These are phyloP conservation scores for Medicago lupulina DNA, from an alignment of 306 rosid genomes.

Conservation along the genomic window DNA sequence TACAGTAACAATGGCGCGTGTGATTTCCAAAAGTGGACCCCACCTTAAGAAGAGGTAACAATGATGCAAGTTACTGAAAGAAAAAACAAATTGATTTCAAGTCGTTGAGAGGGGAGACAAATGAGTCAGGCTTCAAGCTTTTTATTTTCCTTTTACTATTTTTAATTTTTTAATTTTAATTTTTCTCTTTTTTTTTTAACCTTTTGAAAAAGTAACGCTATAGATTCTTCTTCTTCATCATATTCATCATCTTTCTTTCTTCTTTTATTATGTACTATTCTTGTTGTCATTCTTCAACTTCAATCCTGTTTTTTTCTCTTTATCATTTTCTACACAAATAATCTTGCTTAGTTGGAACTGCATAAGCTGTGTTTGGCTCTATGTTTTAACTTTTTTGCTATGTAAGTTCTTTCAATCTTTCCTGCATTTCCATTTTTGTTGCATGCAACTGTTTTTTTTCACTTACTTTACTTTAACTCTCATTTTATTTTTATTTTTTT, in stretches of 20 bases:
- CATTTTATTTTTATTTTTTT: constrained; percentile 4
- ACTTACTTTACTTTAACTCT: constrained; percentile 32
- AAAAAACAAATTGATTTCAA: constrained; percentile 43
- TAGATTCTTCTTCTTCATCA: constrained; percentile 66
- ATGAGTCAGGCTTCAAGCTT: constrained; percentile 53
- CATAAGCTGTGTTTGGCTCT: constrained; percentile 37
- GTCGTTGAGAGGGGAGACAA: constrained; percentile 69
- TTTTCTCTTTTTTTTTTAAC: not conserved
- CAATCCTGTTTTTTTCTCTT: constrained; percentile 39
- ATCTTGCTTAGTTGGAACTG: constrained; percentile 36
- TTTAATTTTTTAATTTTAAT: not conserved
- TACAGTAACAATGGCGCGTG: constrained; percentile 62
- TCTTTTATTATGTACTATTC: not conserved
- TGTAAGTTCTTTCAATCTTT: constrained; percentile 46
- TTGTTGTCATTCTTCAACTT: constrained; percentile 28
- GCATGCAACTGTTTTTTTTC: constrained; percentile 42
- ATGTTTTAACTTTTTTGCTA: constrained; percentile 38
- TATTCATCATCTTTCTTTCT: constrained; percentile 8
- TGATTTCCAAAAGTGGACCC: constrained; percentile 26
- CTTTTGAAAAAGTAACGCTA: constrained; percentile 64
- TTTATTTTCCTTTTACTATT: constrained; percentile 6
- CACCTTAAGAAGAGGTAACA: constrained; percentile 26
- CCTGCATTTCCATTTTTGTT: constrained; percentile 49
- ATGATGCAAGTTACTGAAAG: constrained; percentile 41
- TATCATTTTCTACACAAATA: constrained; percentile 23